Evolutionary conservation across 176 grass and related monocot species (phyloP).

Genomic region (Ampelocalamus luodianensis): DNA sequence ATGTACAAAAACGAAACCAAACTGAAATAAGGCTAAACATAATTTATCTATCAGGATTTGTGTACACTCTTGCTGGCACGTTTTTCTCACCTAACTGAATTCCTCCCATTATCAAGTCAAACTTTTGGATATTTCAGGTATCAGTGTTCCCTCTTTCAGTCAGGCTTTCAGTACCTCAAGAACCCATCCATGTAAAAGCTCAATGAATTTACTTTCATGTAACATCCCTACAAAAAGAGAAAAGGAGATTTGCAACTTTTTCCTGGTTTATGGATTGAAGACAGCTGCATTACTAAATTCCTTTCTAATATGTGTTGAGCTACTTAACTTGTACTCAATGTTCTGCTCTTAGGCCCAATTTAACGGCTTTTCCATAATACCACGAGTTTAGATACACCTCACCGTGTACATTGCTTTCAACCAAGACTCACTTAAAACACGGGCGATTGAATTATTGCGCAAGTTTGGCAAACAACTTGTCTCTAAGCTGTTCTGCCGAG

Average conservation of each 20-base stretch:
- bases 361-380: not conserved
- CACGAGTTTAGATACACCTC: not conserved
- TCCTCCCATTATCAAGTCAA: not conserved
- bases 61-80: not conserved
- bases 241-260: not conserved
- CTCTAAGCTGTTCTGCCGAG: not conserved
- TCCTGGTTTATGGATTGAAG: not conserved
- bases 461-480: constrained; percentile 39
- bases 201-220: not conserved
- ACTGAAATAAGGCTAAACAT: not conserved
- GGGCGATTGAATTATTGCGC: not conserved
- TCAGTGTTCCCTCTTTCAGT: not conserved
- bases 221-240: not conserved
- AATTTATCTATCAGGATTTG: not conserved
- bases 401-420: not conserved
- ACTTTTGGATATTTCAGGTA: not conserved
- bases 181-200: not conserved
- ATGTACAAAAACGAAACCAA: constrained; percentile 33
- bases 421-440: not conserved
- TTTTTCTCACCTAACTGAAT: constrained; percentile 45
- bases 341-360: not conserved
- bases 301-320: not conserved
- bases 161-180: not conserved
- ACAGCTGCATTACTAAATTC: not conserved
- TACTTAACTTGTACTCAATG: constrained; percentile 2